A percentile compares a stretch with the other conserved stretches of the same genome.
phyloP scores from a whole-genome alignment of 2,329 filamentous ascomycete genomes.

The Microthyrium microscopicum region DNA sequence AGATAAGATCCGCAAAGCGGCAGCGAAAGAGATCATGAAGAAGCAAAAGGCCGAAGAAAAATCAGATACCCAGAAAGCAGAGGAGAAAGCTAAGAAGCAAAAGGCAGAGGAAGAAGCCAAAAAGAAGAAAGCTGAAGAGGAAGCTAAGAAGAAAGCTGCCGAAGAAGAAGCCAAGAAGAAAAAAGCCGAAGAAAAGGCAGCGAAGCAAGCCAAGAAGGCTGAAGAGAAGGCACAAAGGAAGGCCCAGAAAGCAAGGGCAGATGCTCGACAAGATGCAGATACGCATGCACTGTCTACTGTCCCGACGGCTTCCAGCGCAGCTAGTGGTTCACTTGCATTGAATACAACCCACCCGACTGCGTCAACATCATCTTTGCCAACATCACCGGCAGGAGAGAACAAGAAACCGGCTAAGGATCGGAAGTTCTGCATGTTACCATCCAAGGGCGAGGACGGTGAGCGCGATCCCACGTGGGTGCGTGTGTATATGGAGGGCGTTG shows the following conservation, averaged over 20 bases:
- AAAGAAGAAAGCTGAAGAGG: not conserved
- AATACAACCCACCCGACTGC: constrained; percentile 1
- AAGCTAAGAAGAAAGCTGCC: not conserved
- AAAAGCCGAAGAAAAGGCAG: constrained; percentile 2
- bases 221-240: too few relatives aligned
- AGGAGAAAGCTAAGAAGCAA: not conserved
- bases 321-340: not conserved
- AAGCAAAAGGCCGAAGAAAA: constrained; percentile 7
- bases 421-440: constrained; percentile 64
- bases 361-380: not conserved
- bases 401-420: constrained; percentile 34
- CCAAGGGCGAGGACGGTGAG: constrained; percentile 37
- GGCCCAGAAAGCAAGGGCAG: not conserved
- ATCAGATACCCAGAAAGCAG: not conserved
- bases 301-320: too few relatives aligned
- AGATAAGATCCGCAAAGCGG: constrained; percentile 25
- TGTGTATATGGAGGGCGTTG: constrained; percentile 66
- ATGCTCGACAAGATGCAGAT: not conserved
- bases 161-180: not conserved
- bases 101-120: not conserved
- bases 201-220: not conserved
- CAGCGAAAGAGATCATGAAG: constrained; percentile 8
- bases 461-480: constrained; percentile 59
- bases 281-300: not conserved
- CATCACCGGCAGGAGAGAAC: not conserved